Conservation (phyloP, 495 filamentous ascomycete genomes). For the Podospora tetraspora region DNA sequence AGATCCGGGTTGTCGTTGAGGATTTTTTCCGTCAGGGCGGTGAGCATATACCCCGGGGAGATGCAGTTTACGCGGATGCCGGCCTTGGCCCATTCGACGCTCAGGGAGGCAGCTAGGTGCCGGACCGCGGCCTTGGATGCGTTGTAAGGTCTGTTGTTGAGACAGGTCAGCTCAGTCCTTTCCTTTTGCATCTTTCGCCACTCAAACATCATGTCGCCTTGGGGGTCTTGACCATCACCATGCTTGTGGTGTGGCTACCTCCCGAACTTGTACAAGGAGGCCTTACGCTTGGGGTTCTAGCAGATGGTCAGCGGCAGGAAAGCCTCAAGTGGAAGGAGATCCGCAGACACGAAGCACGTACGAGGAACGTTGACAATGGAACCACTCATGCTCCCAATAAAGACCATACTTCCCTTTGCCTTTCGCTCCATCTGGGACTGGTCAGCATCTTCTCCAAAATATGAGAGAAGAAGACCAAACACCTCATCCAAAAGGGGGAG, state of each 20-base stretch:
- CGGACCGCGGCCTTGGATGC: constrained; percentile 83
- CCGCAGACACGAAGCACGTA: background rate
- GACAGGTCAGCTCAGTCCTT: background rate
- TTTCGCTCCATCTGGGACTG: constrained; percentile 62
- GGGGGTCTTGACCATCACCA: background rate
- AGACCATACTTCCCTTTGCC: constrained; percentile 76
- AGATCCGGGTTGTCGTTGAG: constrained; percentile 87
- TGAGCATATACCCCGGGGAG: constrained; percentile 90
- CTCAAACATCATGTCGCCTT: background rate
- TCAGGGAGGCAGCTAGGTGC: constrained; percentile 72
- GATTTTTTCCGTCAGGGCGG: constrained; percentile 88
- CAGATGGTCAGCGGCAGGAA: background rate
- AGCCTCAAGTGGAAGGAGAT: too few relatives aligned
- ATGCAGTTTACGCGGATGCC: constrained; percentile 90
- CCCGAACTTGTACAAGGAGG: background rate
- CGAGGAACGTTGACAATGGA: constrained; percentile 86
- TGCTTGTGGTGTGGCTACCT: background rate
- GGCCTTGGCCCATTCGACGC: constrained; percentile 82
- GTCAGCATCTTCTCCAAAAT: background rate
- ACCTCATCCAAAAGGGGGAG: background rate
- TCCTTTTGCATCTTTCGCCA: background rate
- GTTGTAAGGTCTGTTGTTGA: constrained; percentile 62
- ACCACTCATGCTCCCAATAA: constrained; percentile 94
- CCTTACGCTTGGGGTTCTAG: constrained; percentile 65
- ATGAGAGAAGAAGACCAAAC: background rate